Percentiles rank a stretch among this genome's conserved stretches.
Conservation (phyloP, 2,329 filamentous ascomycete species). For the Xylaria sp. region DNA sequence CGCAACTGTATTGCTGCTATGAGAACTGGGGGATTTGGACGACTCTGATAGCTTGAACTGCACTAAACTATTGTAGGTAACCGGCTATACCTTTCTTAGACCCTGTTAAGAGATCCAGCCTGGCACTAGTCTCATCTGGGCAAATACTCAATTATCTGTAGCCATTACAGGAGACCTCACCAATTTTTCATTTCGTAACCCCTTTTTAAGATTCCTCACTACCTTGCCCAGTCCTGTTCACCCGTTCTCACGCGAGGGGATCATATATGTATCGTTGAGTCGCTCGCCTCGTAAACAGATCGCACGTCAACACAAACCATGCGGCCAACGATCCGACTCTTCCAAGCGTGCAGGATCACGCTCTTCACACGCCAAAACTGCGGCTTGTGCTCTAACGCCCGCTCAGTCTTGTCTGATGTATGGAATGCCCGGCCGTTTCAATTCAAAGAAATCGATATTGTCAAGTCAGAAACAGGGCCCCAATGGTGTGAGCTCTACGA, state of each 20-base stretch:
- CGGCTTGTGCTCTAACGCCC: slow-evolving; percentile 75
- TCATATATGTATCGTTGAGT: neutral
- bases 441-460: slow-evolving; percentile 76
- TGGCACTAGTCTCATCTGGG: neutral
- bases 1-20: slow-evolving; percentile 13
- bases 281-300: neutral
- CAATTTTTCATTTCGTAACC: too few species aligned
- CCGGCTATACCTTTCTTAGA: too few species aligned
- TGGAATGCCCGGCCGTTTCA: slow-evolving; percentile 74
- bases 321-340: slow-evolving; percentile 61
- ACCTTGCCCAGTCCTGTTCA: too few species aligned
- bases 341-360: slow-evolving; percentile 73
- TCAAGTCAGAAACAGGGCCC: slow-evolving; percentile 67
- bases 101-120: too few species aligned
- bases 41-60: too few species aligned
- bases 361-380: slow-evolving; percentile 80
- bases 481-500: slow-evolving; percentile 79
- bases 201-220: too few species aligned
- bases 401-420: slow-evolving; percentile 73
- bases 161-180: too few species aligned
- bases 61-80: too few species aligned
- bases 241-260: too few species aligned
- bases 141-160: neutral
- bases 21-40: too few species aligned
- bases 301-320: slow-evolving; percentile 51